These are phyloP conservation scores for Ogataea thermomethanolica DNA, from an alignment of 805 yeast species.

Conservation along the genomic window DNA sequence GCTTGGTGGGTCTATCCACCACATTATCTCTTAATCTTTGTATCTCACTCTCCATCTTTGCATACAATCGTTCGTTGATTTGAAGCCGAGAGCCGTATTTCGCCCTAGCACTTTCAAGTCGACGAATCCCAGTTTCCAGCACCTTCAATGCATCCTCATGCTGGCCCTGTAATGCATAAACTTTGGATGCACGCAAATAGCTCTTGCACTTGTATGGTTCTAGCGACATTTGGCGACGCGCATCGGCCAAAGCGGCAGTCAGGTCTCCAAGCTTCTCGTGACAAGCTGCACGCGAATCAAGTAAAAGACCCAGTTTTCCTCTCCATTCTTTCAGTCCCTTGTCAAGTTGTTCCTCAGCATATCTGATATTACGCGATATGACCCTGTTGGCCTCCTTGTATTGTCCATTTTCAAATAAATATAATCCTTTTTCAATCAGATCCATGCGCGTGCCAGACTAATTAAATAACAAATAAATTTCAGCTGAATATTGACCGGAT, in stretches of 20 bases:
- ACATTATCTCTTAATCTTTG: slow-evolving; percentile 3
- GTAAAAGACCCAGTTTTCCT: slow-evolving; percentile 15
- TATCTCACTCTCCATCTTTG: slow-evolving; percentile 22
- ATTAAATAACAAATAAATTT: neutral
- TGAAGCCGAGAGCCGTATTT: slow-evolving; percentile 24
- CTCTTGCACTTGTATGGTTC: slow-evolving; percentile 50
- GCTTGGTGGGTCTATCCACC: neutral
- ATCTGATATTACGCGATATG: slow-evolving; percentile 19
- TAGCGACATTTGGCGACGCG: slow-evolving; percentile 30
- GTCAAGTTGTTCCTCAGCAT: slow-evolving; percentile 10
- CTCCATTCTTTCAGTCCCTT: slow-evolving; percentile 5
- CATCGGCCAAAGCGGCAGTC: slow-evolving; percentile 37
- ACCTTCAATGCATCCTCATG: slow-evolving; percentile 36
- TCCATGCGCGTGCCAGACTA: slow-evolving; percentile 2
- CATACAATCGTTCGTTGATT: slow-evolving; percentile 35
- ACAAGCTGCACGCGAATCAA: slow-evolving; percentile 50
- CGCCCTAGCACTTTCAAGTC: slow-evolving; percentile 33
- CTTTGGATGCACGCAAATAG: slow-evolving; percentile 42
- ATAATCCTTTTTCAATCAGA: slow-evolving; percentile 19
- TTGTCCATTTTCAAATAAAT: slow-evolving; percentile 17
- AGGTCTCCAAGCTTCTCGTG: slow-evolving; percentile 38
- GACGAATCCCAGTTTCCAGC: slow-evolving; percentile 37
- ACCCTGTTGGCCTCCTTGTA: slow-evolving; percentile 23
- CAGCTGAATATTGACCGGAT: neutral
- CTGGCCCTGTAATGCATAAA: slow-evolving; percentile 27